phyloP scores from a whole-genome alignment of 2,329 filamentous ascomycete species.

The Alternaria angustiovoidea region DNA sequence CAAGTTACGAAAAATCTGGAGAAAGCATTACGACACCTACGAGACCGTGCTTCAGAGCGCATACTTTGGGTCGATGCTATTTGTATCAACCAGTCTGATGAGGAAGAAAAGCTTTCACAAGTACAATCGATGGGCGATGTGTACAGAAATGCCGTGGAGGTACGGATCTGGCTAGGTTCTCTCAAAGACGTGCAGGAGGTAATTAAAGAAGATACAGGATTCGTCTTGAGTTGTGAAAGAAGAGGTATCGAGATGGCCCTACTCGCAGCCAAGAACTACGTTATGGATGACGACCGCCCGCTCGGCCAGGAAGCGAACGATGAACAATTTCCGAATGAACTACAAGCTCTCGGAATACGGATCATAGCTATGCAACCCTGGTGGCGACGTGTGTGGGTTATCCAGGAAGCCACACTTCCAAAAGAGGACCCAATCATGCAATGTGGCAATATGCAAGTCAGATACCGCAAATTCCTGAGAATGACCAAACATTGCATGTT shows the following conservation, averaged over 20 bases:
- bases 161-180: not conserved
- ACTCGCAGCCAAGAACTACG: not conserved
- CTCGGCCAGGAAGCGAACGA: too few species aligned
- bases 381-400: not conserved
- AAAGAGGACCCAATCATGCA: not conserved
- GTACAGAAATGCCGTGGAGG: not conserved
- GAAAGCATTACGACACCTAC: not conserved
- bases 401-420: not conserved
- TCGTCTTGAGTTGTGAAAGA: too few species aligned
- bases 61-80: not conserved
- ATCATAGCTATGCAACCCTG: not conserved
- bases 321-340: not conserved
- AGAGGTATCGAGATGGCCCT: not conserved
- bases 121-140: not conserved
- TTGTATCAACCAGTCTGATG: not conserved
- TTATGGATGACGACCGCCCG: not conserved
- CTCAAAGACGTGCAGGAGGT: not conserved
- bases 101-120: not conserved
- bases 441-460: not conserved
- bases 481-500: not conserved
- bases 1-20: not conserved
- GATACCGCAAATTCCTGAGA: not conserved
- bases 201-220: too few species aligned
- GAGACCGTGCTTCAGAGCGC: not conserved
- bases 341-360: not conserved